These are phyloP conservation scores for Brettanomyces sp. DNA, from an alignment of 805 yeast species.

Conservation along the genomic window DNA sequence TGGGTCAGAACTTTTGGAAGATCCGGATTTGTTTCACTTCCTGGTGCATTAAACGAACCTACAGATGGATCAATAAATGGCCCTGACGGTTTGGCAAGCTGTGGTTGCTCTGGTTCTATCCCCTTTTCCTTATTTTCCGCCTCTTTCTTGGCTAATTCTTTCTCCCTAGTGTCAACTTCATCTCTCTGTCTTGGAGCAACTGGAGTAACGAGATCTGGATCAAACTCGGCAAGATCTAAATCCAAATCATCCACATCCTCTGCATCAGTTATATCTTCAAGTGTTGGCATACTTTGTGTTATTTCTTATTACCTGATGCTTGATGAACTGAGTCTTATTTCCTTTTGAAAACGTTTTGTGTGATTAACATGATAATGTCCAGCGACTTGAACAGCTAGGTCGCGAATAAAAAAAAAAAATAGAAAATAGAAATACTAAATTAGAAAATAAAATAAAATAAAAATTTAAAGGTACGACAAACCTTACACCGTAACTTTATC, in stretches of 20 bases:
- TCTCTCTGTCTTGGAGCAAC: constrained; percentile 40
- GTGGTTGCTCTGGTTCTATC: background rate
- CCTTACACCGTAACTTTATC: too few species aligned
- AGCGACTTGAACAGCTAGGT: too few species aligned
- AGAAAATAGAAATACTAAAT: too few species aligned
- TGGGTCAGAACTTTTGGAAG: constrained; percentile 7
- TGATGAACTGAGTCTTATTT: too few species aligned
- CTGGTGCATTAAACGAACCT: background rate
- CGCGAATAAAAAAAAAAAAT: too few species aligned
- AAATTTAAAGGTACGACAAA: too few species aligned
- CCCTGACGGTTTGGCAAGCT: background rate
- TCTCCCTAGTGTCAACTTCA: background rate
- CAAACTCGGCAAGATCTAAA: constrained; percentile 88
- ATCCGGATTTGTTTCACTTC: background rate
- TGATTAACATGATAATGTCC: too few species aligned
- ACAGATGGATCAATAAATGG: background rate
- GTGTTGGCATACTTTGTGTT: constrained; percentile 40
- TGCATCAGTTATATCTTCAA: constrained; percentile 68
- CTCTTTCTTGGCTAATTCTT: background rate
- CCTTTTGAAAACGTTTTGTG: too few species aligned
- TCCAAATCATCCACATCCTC: constrained; percentile 89
- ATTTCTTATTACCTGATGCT: too few species aligned
- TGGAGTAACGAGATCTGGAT: constrained; percentile 59
- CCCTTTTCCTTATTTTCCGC: constrained; percentile 7
- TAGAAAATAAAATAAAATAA: too few species aligned